These are phyloP conservation scores for Albugo candida DNA, from an alignment of 352 stramenopile species.

Conservation along the genomic window DNA sequence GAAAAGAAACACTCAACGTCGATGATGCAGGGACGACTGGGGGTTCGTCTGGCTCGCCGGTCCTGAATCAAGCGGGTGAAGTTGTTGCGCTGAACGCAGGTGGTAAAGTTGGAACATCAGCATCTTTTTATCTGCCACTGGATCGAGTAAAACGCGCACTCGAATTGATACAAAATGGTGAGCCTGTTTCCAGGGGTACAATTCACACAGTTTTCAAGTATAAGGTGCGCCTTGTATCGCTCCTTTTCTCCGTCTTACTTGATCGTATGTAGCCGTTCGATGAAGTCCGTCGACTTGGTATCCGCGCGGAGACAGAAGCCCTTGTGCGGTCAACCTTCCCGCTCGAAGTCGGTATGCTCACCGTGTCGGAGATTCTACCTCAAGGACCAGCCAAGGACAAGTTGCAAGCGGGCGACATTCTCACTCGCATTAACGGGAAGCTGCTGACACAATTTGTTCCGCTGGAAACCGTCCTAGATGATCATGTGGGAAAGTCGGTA, in stretches of 20 bases:
- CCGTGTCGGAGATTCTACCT: conserved; percentile 72
- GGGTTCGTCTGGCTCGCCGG: conserved; percentile 75
- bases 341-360: conserved; percentile 79
- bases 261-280: conserved; percentile 44
- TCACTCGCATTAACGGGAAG: conserved; percentile 65
- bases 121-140: conserved; percentile 82
- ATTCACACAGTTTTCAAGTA: conserved; percentile 82
- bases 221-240: conserved; percentile 16
- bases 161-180: conserved; percentile 46
- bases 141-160: conserved; percentile 78
- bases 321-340: conserved; percentile 60
- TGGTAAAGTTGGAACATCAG: conserved; percentile 67
- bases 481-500: conserved; percentile 47
- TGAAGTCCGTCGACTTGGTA: conserved; percentile 70
- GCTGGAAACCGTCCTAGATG: conserved; percentile 64
- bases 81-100: conserved; percentile 84
- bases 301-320: conserved; percentile 52
- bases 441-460: conserved; percentile 76
- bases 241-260: background rate
- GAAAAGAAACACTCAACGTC: background rate
- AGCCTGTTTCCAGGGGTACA: conserved; percentile 60
- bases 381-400: conserved; percentile 52
- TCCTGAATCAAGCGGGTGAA: conserved; percentile 74
- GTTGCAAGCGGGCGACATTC: conserved; percentile 77
- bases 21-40: conserved; percentile 30